A percentile compares a stretch with the other conserved stretches of the same genome.
Evolutionary conservation across 2,329 filamentous ascomycete species (phyloP).

Genomic region (Fusarium caatingaense): DNA sequence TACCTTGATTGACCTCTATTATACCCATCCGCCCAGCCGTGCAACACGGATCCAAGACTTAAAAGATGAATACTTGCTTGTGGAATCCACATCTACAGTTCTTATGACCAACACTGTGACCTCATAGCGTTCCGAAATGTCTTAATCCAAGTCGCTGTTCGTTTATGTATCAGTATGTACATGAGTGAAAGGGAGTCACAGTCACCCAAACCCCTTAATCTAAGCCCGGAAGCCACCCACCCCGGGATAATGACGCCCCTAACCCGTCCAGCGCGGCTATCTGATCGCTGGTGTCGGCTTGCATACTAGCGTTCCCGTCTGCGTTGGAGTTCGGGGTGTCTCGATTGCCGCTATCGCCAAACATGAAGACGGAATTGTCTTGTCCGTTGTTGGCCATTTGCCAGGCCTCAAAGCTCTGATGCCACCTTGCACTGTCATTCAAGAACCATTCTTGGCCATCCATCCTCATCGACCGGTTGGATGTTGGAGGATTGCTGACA

Average conservation of each 20-base stretch:
- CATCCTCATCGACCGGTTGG: constrained; percentile 50
- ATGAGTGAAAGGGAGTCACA: neutral
- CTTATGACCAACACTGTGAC: constrained; percentile 1
- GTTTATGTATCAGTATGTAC: constrained; percentile 1
- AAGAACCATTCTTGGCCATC: constrained; percentile 69
- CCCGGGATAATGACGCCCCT: constrained; percentile 47
- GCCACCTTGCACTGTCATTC: constrained; percentile 68
- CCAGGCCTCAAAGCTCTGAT: constrained; percentile 68
- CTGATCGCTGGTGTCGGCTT: constrained; percentile 39
- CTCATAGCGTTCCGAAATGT: constrained; percentile 1
- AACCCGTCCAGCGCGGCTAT: constrained; percentile 49
- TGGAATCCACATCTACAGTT: constrained; percentile 8
- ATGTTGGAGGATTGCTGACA: constrained; percentile 36
- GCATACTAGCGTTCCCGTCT: constrained; percentile 31
- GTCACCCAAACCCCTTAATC: constrained; percentile 44
- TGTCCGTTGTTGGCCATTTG: constrained; percentile 51
- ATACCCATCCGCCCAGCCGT: neutral
- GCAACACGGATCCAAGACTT: neutral
- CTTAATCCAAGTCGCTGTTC: neutral
- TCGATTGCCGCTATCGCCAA: constrained; percentile 40
- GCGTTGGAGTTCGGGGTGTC: constrained; percentile 35
- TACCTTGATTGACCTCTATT: neutral
- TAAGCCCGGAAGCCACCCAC: constrained; percentile 52
- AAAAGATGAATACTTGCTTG: neutral
- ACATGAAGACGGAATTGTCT: constrained; percentile 47